phyloP scores from a whole-genome alignment of 305 asterid species.

The Nicotiana rustica region DNA sequence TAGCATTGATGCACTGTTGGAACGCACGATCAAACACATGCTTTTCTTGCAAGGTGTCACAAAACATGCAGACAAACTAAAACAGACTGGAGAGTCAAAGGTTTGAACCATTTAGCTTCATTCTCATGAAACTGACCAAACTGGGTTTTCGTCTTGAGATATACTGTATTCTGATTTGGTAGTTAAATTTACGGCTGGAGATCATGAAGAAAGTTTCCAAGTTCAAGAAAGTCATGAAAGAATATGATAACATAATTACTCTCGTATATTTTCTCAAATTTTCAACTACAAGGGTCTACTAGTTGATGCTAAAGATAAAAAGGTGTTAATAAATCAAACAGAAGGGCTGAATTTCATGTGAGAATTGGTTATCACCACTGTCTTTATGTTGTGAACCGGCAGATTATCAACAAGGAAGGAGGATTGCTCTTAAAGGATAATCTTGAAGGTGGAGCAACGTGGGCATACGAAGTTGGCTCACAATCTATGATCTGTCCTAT shows the following conservation, averaged over 20 bases:
- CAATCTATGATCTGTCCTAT: conserved; percentile 89
- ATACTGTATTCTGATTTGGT: neutral
- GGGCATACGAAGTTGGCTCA: conserved; percentile 98
- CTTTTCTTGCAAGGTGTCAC: conserved; percentile 93
- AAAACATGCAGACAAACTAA: conserved; percentile 91
- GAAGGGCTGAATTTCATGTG: conserved; percentile 15
- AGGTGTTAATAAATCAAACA: neutral
- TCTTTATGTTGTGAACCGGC: conserved; percentile 42
- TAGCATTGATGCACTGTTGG: conserved; percentile 94
- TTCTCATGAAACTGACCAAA: neutral
- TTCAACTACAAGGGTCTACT: neutral
- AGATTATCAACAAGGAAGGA: conserved; percentile 81
- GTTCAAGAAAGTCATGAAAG: neutral
- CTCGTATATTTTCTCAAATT: neutral
- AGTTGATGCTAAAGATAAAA: neutral
- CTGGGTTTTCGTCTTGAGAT: neutral
- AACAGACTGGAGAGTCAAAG: conserved; percentile 91
- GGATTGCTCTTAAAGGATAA: conserved; percentile 70
- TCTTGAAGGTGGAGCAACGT: conserved; percentile 93
- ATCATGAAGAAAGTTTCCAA: neutral
- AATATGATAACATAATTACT: neutral
- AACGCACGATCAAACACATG: conserved; percentile 97
- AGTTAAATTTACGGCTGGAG: neutral
- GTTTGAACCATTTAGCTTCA: conserved; percentile 44
- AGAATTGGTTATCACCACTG: conserved; percentile 17